phyloP scores from a whole-genome alignment of 768 basidiomycete species.

The Trichaptum fuscoviolaceum region DNA sequence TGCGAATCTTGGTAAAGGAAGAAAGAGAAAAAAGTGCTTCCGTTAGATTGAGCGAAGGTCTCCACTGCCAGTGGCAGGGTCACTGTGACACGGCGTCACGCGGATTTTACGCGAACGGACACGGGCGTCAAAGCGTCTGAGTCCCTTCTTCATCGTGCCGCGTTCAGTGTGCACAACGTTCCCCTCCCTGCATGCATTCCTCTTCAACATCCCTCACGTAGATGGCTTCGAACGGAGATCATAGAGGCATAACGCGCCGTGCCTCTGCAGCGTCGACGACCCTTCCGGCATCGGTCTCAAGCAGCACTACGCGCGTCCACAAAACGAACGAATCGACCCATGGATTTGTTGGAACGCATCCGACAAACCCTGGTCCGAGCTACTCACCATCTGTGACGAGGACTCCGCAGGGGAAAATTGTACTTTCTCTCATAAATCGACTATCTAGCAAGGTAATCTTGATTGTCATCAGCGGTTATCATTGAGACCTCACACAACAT shows the following conservation, averaged over 20 bases:
- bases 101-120: neutral
- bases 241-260: conserved; percentile 32
- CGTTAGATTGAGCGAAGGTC: neutral
- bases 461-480: conserved; percentile 1
- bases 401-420: conserved; percentile 74
- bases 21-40: neutral
- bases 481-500: conserved; percentile 4
- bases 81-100: neutral
- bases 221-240: neutral
- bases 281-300: conserved; percentile 24
- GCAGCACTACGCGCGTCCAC: conserved; percentile 44
- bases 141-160: neutral
- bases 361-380: conserved; percentile 23
- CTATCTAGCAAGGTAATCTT: conserved; percentile 70
- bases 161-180: neutral
- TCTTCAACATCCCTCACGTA: neutral
- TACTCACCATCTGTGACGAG: conserved; percentile 34
- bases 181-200: neutral
- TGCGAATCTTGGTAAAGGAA: neutral
- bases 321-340: conserved; percentile 62
- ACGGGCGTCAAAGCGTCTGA: neutral
- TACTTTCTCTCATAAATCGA: conserved; percentile 73
- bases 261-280: conserved; percentile 54
- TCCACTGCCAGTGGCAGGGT: neutral
- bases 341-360: conserved; percentile 11